phyloP scores from a whole-genome alignment of 2,329 filamentous ascomycete genomes.

The Cladosporium sp. region DNA sequence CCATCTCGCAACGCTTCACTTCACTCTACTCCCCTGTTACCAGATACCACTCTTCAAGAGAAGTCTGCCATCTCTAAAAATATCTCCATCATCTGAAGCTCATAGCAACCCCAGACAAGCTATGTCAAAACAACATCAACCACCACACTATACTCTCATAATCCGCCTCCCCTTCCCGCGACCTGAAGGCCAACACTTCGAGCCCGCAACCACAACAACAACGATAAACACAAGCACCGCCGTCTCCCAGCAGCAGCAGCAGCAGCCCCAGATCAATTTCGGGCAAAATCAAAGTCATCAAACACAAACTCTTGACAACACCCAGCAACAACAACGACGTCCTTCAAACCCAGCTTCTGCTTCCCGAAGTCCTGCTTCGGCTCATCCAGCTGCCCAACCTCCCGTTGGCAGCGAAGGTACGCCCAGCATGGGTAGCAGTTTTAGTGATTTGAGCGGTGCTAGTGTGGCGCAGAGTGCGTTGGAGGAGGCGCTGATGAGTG shows the following conservation, averaged over 20 bases:
- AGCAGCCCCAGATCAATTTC: neutral
- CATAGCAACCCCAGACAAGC: neutral
- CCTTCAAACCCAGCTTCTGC: neutral
- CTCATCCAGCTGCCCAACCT: slow-evolving; percentile 13
- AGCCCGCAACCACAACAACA: neutral
- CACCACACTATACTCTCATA: slow-evolving; percentile 61
- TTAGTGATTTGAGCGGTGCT: slow-evolving; percentile 79
- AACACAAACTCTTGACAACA: neutral
- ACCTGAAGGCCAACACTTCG: slow-evolving; percentile 7
- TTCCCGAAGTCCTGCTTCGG: slow-evolving; percentile 14
- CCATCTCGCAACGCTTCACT: too few relatives aligned
- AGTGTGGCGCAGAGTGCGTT: slow-evolving; percentile 76
- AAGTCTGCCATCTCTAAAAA: neutral
- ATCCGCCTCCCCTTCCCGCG: slow-evolving; percentile 85
- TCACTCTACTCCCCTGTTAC: too few relatives aligned
- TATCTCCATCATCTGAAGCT: neutral
- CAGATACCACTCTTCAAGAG: too few relatives aligned
- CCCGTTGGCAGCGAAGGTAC: slow-evolving; percentile 58
- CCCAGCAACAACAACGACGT: neutral
- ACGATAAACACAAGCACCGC: slow-evolving; percentile 11
- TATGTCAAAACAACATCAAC: neutral
- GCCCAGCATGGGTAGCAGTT: slow-evolving; percentile 79
- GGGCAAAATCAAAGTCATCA: too few relatives aligned
- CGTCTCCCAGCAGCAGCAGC: neutral
- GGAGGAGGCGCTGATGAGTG: slow-evolving; percentile 71